Evolutionary conservation across 2,329 filamentous ascomycete species (phyloP).

Genomic region (Leptographium lundbergii): DNA sequence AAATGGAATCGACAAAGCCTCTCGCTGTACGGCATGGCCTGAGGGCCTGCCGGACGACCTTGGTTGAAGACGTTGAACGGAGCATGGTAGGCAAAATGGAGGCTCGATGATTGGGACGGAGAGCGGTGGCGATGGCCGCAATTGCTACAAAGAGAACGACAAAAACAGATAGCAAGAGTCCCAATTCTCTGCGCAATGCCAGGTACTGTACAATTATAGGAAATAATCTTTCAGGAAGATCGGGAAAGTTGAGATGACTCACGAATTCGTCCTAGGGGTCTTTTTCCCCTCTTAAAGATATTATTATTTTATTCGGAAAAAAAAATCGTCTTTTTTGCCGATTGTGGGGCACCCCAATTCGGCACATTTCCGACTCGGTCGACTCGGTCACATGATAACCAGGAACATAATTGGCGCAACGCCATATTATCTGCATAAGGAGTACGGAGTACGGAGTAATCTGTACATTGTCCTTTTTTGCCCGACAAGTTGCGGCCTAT

Average conservation of each 20-base stretch:
- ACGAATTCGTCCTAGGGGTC: background rate
- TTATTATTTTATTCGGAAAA: background rate
- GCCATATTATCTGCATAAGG: background rate
- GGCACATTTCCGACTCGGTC: background rate
- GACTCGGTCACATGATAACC: background rate
- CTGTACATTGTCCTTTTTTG: too few relatives aligned
- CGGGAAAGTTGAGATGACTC: constrained; percentile 21
- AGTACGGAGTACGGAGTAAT: too few relatives aligned
- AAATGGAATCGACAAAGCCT: background rate
- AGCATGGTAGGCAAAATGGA: background rate
- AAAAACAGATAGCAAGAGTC: background rate
- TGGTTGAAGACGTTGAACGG: background rate
- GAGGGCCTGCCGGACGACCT: background rate
- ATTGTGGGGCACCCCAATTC: background rate
- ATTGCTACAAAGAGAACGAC: background rate
- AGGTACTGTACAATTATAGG: background rate
- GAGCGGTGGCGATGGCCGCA: background rate
- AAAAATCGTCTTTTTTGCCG: background rate
- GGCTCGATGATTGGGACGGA: background rate
- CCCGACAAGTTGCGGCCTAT: too few relatives aligned
- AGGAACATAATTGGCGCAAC: background rate
- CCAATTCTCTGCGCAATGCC: background rate
- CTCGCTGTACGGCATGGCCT: background rate
- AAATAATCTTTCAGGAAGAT: background rate
- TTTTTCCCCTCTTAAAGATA: background rate